Percentiles rank a stretch among this genome's conserved stretches.
phyloP scores from a whole-genome alignment of 1,284 basidiomycete species.

The Porogramme epimiltina region DNA sequence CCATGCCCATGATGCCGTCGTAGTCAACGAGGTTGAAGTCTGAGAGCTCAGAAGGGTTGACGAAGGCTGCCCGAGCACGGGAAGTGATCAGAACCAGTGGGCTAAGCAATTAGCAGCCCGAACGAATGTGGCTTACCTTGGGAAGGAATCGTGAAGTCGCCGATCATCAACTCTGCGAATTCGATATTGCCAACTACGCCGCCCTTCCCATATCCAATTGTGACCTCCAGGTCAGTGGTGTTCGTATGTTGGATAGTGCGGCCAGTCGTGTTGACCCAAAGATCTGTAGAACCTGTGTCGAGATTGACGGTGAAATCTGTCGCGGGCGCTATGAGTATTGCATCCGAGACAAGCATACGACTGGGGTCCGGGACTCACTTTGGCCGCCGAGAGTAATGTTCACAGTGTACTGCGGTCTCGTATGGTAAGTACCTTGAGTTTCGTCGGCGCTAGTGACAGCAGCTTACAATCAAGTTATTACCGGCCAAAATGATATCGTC shows the following conservation, averaged over 20 bases:
- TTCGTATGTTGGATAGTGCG: constrained; percentile 21
- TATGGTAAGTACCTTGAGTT: neutral
- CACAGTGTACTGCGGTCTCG: constrained; percentile 6
- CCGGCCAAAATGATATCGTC: neutral
- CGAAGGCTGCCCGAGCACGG: constrained; percentile 25
- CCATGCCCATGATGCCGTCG: constrained; percentile 19
- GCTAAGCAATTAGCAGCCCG: no score
- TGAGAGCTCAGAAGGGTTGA: constrained; percentile 24
- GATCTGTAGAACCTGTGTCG: constrained; percentile 14
- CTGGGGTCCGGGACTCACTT: constrained; percentile 5
- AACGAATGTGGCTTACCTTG: no score
- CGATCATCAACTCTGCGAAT: constrained; percentile 30
- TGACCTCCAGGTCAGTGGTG: constrained; percentile 18
- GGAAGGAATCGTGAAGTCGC: constrained; percentile 26
- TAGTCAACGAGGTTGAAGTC: neutral
- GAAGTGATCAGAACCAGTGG: no score
- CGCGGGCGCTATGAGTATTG: neutral
- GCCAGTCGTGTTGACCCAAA: constrained; percentile 1
- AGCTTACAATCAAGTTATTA: neutral
- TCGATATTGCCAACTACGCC: constrained; percentile 24
- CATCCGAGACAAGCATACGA: neutral
- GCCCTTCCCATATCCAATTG: constrained; percentile 27
- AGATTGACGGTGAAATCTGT: constrained; percentile 11
- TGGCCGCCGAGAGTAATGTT: constrained; percentile 12
- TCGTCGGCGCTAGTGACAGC: neutral